These are phyloP conservation scores for Pestalotiopsis sp. DNA, from an alignment of 2,329 filamentous ascomycete species.

Conservation along the genomic window DNA sequence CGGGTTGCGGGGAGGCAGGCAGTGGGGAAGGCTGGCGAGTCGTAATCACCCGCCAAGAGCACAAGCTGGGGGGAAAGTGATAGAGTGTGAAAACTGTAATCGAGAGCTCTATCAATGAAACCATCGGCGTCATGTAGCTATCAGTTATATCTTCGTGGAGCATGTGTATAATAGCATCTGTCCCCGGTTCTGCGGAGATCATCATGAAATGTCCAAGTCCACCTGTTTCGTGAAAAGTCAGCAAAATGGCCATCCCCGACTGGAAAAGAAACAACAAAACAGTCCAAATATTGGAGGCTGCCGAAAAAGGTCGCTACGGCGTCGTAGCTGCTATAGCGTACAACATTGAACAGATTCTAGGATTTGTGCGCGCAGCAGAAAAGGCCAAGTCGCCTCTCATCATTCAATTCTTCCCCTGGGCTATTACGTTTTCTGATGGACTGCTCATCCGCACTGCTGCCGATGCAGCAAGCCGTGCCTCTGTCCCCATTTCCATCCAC, in stretches of 20 bases:
- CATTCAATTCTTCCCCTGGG: slow-evolving; percentile 74
- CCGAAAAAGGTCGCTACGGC: slow-evolving; percentile 57
- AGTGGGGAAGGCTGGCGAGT: too few relatives aligned
- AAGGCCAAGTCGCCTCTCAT: slow-evolving; percentile 64
- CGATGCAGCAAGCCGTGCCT: slow-evolving; percentile 55
- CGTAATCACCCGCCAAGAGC: too few relatives aligned
- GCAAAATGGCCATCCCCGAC: slow-evolving; percentile 3
- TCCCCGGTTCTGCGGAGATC: too few relatives aligned
- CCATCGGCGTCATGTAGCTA: too few relatives aligned
- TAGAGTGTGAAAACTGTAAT: too few relatives aligned
- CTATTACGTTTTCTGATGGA: slow-evolving; percentile 62
- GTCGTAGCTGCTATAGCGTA: slow-evolving; percentile 59
- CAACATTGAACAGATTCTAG: slow-evolving; percentile 71
- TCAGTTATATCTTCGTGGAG: too few relatives aligned
- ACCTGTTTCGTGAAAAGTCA: neutral
- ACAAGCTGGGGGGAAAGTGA: too few relatives aligned
- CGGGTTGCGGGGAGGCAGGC: too few relatives aligned
- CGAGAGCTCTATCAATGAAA: too few relatives aligned
- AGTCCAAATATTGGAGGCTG: slow-evolving; percentile 54
- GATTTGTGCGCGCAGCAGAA: slow-evolving; percentile 42
- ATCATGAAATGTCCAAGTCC: too few relatives aligned
- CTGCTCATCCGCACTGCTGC: slow-evolving; percentile 58
- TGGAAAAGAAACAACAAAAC: slow-evolving; percentile 40
- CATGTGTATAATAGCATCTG: too few relatives aligned
- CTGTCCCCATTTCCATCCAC: slow-evolving; percentile 64